Percentiles rank a stretch among this genome's conserved stretches.
Evolutionary conservation across 192 early-diverging fungal species (phyloP).

Genomic region (Rhizophlyctis rosea): DNA sequence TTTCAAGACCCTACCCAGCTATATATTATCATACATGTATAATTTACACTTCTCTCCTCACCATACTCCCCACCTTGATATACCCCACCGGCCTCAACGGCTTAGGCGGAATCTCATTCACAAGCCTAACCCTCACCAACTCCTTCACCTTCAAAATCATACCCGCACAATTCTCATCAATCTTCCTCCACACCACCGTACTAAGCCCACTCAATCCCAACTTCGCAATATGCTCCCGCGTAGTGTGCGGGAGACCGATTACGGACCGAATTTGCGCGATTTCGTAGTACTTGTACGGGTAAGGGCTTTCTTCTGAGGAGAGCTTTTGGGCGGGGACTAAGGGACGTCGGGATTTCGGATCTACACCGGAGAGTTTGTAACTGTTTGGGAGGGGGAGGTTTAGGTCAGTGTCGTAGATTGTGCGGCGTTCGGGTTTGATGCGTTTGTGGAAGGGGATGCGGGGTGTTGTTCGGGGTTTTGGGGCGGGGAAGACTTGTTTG

Average conservation of each 20-base stretch:
- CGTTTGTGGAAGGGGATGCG: no score
- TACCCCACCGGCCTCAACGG: constrained; percentile 5
- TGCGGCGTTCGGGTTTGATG: no score
- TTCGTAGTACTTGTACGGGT: constrained; percentile 52
- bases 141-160: constrained; percentile 62
- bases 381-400: no score
- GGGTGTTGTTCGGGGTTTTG: no score
- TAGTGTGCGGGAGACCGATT: constrained; percentile 52
- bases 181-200: constrained; percentile 52
- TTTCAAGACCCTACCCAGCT: no score
- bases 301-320: constrained; percentile 10
- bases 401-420: no score
- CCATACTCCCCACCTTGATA: constrained; percentile 19
- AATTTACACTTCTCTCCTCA: no score
- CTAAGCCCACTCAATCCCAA: constrained; percentile 56
- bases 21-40: no score
- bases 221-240: constrained; percentile 43
- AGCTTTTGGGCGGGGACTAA: constrained; percentile 14
- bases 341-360: no score
- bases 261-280: constrained; percentile 58
- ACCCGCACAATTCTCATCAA: constrained; percentile 51
- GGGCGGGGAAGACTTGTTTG: no score
- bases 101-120: constrained; percentile 42
- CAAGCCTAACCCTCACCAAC: constrained; percentile 50
- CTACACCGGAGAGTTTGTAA: no score